Conservation (phyloP, 345 rosid species). For the Salix dunnii region DNA sequence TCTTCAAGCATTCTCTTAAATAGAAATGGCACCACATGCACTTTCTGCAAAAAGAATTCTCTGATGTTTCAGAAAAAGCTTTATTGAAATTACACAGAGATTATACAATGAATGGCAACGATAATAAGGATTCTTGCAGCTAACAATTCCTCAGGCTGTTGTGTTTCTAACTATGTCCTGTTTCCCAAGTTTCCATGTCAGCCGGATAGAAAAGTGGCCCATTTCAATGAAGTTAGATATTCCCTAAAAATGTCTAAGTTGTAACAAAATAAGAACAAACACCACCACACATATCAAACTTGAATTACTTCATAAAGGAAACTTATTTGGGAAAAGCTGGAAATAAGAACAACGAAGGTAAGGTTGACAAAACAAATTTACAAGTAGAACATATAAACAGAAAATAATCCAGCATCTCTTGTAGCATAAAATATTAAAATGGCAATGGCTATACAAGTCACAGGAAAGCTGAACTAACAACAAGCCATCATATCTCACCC, state of each 20-base stretch:
- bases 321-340: background rate
- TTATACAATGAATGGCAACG: too few relatives aligned
- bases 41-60: constrained; percentile 45
- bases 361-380: background rate
- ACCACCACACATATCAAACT: background rate
- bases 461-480: background rate
- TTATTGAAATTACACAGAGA: background rate
- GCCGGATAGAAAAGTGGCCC: too few relatives aligned
- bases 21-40: constrained; percentile 55
- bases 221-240: too few relatives aligned
- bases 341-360: background rate
- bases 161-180: too few relatives aligned
- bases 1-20: constrained; percentile 59
- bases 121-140: too few relatives aligned
- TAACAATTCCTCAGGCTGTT: too few relatives aligned
- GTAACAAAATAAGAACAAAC: too few relatives aligned
- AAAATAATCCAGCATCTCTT: background rate
- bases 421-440: background rate
- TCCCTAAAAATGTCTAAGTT: too few relatives aligned
- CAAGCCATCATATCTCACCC: constrained; percentile 33
- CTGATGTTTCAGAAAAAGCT: constrained; percentile 2
- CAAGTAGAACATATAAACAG: background rate
- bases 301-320: background rate
- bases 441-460: background rate
- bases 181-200: too few relatives aligned